Percentiles rank a stretch among this genome's conserved stretches.
phyloP scores from a whole-genome alignment of 1,284 basidiomycete genomes.

The Moesziomyces sp. region DNA sequence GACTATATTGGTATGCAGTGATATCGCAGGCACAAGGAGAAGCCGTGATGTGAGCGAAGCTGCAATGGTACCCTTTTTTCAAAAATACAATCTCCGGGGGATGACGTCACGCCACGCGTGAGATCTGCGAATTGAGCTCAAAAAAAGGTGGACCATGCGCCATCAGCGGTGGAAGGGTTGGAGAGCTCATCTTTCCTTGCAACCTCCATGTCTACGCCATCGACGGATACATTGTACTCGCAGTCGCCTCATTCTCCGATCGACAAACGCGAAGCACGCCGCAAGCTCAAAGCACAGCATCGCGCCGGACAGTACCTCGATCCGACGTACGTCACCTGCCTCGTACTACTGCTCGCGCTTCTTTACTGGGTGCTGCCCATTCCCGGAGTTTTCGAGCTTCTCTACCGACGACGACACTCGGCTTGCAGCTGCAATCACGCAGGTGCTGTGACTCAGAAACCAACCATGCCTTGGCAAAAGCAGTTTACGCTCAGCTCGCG shows the following conservation, averaged over 20 bases:
- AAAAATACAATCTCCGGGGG: not conserved
- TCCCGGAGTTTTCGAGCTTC: conserved; percentile 35
- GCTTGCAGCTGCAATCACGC: conserved; percentile 2
- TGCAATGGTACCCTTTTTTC: no score
- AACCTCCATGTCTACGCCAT: conserved; percentile 7
- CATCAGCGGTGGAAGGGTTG: no score
- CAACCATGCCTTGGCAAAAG: conserved; percentile 88
- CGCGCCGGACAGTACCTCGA: conserved; percentile 41
- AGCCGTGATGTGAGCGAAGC: no score
- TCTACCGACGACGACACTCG: conserved; percentile 14
- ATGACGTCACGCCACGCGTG: conserved; percentile 1
- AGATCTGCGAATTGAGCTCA: conserved; percentile 6
- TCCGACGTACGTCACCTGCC: conserved; percentile 34
- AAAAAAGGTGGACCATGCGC: no score
- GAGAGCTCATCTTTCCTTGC: not conserved
- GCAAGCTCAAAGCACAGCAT: conserved; percentile 34
- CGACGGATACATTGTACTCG: conserved; percentile 31
- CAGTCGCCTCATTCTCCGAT: conserved; percentile 38
- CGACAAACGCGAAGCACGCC: conserved; percentile 40
- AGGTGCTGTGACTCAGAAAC: conserved; percentile 2
- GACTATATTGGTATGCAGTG: no score
- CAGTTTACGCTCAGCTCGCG: conserved; percentile 74
- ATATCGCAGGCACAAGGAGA: no score
- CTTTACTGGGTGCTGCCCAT: conserved; percentile 48
- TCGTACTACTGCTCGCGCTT: conserved; percentile 29